Percentiles rank a stretch among this genome's conserved stretches.
Conservation (phyloP, 148 eudicot genomes). For the Tetragonia tetragonoides region DNA sequence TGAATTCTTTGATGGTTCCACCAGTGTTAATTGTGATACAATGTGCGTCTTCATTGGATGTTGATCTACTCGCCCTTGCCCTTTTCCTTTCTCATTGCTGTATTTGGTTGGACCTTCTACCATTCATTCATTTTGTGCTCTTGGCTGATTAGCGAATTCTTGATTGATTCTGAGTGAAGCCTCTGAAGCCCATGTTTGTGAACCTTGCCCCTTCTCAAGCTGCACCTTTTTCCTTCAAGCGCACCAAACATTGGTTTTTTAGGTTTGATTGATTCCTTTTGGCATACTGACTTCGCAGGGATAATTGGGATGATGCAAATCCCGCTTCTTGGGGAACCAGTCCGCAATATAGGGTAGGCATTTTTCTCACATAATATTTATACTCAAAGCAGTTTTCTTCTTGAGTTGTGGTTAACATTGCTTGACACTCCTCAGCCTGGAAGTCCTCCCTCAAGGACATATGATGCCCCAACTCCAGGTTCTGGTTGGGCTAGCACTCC, state of each 20-base stretch:
- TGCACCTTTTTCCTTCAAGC: not conserved
- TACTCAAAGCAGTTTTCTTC: constrained; percentile 2
- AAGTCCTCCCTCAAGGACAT: constrained; percentile 80
- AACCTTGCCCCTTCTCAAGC: not conserved
- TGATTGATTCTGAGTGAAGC: not conserved
- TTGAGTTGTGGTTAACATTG: constrained; percentile 8
- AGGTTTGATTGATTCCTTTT: not conserved
- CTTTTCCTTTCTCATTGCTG: not conserved
- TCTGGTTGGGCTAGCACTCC: constrained; percentile 85
- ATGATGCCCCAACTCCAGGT: constrained; percentile 98
- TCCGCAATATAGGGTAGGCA: constrained; percentile 83
- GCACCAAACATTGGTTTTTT: not conserved
- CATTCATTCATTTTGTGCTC: not conserved
- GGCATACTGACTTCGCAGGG: constrained; percentile 47
- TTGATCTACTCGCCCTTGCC: not conserved
- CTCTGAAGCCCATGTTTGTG: not conserved
- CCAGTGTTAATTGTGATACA: not conserved
- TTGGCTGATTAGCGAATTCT: not conserved
- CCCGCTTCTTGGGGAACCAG: constrained; percentile 97
- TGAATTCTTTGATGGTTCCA: not conserved
- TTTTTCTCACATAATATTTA: not conserved
- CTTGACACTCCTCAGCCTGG: constrained; percentile 58
- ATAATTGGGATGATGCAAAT: constrained; percentile 92
- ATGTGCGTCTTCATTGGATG: too few species aligned
- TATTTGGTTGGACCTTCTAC: not conserved